Evolutionary conservation across 2,329 filamentous ascomycete genomes (phyloP).

Genomic region (Furcasterigmium sp.): DNA sequence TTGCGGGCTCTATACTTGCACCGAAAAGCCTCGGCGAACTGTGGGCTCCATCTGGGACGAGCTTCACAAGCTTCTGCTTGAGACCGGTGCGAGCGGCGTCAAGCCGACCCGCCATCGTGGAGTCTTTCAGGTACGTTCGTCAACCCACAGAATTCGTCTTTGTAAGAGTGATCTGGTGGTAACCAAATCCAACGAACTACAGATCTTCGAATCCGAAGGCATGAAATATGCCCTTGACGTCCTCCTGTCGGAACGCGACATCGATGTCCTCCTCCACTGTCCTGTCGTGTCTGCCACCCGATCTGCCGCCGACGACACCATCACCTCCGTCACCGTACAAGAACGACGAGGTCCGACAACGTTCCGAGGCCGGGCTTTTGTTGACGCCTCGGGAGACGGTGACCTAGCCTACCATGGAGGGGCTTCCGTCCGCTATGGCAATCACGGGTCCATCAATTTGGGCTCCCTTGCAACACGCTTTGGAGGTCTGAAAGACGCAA

Average conservation of each 20-base stretch:
- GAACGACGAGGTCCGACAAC: background rate
- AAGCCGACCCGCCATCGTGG: background rate
- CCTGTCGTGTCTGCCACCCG: background rate
- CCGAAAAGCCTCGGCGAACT: background rate
- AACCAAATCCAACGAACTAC: no score
- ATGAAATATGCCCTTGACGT: background rate
- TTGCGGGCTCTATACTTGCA: background rate
- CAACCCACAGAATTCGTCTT: no score
- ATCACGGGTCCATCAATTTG: background rate
- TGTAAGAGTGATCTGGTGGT: no score
- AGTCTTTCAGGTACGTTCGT: background rate
- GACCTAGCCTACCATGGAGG: background rate
- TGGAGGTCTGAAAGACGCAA: background rate
- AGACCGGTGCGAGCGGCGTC: background rate
- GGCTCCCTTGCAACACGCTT: background rate
- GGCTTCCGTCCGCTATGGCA: background rate
- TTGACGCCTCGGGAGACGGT: background rate
- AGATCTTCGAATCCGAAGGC: background rate
- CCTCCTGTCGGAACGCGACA: background rate
- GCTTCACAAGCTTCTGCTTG: background rate
- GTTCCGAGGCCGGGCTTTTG: background rate
- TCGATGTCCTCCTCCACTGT: background rate
- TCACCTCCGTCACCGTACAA: background rate
- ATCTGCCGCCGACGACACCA: background rate
- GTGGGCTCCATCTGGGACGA: background rate